Base-by-base conservation (phyloP, 495 filamentous ascomycete species). In the Trichoderma parareesei region DNA sequence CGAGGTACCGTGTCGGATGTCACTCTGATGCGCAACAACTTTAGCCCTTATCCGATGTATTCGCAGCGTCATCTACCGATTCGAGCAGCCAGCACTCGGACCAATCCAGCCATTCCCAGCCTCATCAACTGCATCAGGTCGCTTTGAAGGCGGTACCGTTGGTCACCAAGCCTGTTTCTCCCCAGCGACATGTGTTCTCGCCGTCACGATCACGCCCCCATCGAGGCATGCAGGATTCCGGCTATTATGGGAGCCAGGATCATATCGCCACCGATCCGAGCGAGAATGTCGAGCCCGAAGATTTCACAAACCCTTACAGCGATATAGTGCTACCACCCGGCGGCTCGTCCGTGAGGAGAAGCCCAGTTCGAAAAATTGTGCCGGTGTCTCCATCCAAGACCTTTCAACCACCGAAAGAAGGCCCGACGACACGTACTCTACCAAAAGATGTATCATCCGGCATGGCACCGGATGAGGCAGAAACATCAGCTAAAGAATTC, bases 1-100 rank as follows among this genome's bases (percentile, higher is more conserved):
- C 38, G 16, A 33, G 11, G 53, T 38, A 10, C 20, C 18, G 13
- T 57, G 4, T 20, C 9, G n/a, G 20, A 27, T 18, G 53, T 37
- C 20, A 16, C 13, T 37, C 61, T 63, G 38, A 63, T 38, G 7
- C 10, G 33, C 42, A 67, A 65, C 57, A 69, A 72, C 69, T 27
- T 27, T 68, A 97, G 92, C 92, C 91, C 48, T 78, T 95, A 43
- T 88, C 88, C 62, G 87, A 96, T 72, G 86, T 97, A 20, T 96
- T 96, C 70, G 69, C 76, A 67, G 69, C 83, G 9, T 81, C 81
- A 1, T 76, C 78, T 42, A 76, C 77, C 63, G 75, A 76, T 8
- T 71, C 70, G 20, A 69, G 72, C 6, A 84, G 79, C 68, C 80
- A 78, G 49, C 82, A 85, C 67, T 64, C 72, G 3, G 68, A 75